Conservation (phyloP, 2,329 filamentous ascomycete genomes). For the Onygena corvina region DNA sequence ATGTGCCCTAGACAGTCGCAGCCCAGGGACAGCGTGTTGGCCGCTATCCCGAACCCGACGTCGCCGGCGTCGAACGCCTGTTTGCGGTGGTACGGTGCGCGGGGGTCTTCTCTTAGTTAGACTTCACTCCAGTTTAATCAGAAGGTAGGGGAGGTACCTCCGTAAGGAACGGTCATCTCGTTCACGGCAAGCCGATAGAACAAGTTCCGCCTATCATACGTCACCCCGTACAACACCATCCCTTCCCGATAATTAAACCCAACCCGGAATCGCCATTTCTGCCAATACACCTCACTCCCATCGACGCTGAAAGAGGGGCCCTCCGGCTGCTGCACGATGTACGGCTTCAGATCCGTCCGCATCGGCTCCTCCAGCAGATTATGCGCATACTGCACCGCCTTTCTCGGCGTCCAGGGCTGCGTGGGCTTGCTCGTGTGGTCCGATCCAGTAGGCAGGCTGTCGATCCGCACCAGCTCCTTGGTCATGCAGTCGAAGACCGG, state of each 20-base stretch:
- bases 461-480: slow-evolving; percentile 56
- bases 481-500: slow-evolving; percentile 53
- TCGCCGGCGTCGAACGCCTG: slow-evolving; percentile 60
- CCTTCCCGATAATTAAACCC: slow-evolving; percentile 54
- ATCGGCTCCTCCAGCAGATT: slow-evolving; percentile 53
- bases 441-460: slow-evolving; percentile 54
- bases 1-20: slow-evolving; percentile 61
- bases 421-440: slow-evolving; percentile 47
- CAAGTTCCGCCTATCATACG: slow-evolving; percentile 50
- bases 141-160: slow-evolving; percentile 23
- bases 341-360: slow-evolving; percentile 50
- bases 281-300: slow-evolving; percentile 49
- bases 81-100: slow-evolving; percentile 57
- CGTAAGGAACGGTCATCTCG: slow-evolving; percentile 49
- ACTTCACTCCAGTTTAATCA: not conserved
- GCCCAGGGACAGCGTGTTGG: slow-evolving; percentile 57
- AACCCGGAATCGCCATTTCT: slow-evolving; percentile 52
- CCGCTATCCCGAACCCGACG: slow-evolving; percentile 53
- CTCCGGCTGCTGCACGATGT: slow-evolving; percentile 53
- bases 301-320: slow-evolving; percentile 51
- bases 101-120: slow-evolving; percentile 46
- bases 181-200: slow-evolving; percentile 56
- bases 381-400: slow-evolving; percentile 44
- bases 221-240: slow-evolving; percentile 55
- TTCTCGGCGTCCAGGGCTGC: slow-evolving; percentile 45